A percentile compares a stretch with the other conserved stretches of the same genome.
Evolutionary conservation across 2,329 filamentous ascomycete genomes (phyloP).

Genomic region (Alternaria triticina): DNA sequence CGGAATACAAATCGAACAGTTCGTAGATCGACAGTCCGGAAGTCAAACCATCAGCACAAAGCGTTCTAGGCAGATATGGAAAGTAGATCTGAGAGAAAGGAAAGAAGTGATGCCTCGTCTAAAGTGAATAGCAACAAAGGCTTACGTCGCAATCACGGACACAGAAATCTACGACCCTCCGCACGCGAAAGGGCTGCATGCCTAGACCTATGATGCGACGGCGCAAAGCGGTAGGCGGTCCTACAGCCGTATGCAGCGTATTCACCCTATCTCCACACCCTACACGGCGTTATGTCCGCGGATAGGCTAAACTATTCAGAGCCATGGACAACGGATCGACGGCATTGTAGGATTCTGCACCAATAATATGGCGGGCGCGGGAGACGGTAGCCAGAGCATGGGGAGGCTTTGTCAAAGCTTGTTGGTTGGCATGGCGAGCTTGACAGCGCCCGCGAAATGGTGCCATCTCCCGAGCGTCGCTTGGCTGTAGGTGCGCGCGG

Average conservation of each 20-base stretch:
- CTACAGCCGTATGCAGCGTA: neutral
- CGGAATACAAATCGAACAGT: neutral
- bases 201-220: neutral
- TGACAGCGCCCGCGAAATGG: neutral
- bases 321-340: neutral
- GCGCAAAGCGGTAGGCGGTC: neutral
- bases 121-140: neutral
- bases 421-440: neutral
- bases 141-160: neutral
- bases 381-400: neutral
- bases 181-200: neutral
- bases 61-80: neutral
- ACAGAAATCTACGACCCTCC: conserved; percentile 1
- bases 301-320: neutral
- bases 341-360: neutral
- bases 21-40: neutral
- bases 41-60: neutral
- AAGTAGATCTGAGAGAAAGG: neutral
- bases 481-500: neutral
- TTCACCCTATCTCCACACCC: neutral
- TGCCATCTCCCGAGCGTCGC: neutral
- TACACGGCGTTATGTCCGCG: neutral
- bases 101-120: neutral
- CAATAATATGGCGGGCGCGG: neutral
- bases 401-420: neutral